Percentiles rank a stretch among this genome's conserved stretches.
Conservation (phyloP, 345 rosid species). For the Excoecaria cochinchinensis region DNA sequence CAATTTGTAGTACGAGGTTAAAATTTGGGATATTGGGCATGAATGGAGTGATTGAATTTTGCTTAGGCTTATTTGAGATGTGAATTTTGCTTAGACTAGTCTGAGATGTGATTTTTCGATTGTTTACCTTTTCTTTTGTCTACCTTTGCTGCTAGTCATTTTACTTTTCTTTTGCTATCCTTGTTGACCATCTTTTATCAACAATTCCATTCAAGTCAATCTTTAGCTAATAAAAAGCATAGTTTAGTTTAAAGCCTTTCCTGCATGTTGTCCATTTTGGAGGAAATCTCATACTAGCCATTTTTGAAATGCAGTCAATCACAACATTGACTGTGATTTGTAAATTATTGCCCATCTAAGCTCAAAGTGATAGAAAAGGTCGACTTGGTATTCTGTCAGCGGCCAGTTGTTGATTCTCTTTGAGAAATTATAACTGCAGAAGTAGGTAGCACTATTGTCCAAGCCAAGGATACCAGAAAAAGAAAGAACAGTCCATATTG, state of each 20-base stretch:
- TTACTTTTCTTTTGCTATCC: neutral
- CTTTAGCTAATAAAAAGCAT: neutral
- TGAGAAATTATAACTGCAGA: neutral
- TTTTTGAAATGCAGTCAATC: neutral
- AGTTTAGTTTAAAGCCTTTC: neutral
- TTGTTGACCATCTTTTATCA: neutral
- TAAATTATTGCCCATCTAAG: neutral
- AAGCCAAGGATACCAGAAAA: neutral
- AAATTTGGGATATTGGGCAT: neutral
- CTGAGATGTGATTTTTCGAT: neutral
- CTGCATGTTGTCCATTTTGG: neutral
- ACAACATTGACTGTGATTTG: neutral
- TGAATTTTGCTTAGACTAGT: neutral
- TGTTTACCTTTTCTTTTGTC: neutral
- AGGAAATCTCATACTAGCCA: neutral
- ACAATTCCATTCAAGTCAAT: neutral
- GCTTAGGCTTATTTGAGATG: neutral
- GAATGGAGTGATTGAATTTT: neutral
- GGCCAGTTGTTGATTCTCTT: neutral
- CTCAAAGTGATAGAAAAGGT: neutral
- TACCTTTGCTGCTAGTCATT: too few relatives aligned
- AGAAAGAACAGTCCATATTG: neutral
- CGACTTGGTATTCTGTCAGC: neutral
- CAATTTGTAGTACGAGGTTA: neutral
- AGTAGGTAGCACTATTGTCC: conserved; percentile 15